These are phyloP conservation scores for Leccinum subspadiceum DNA, from an alignment of 1,284 basidiomycete genomes.

Conservation along the genomic window DNA sequence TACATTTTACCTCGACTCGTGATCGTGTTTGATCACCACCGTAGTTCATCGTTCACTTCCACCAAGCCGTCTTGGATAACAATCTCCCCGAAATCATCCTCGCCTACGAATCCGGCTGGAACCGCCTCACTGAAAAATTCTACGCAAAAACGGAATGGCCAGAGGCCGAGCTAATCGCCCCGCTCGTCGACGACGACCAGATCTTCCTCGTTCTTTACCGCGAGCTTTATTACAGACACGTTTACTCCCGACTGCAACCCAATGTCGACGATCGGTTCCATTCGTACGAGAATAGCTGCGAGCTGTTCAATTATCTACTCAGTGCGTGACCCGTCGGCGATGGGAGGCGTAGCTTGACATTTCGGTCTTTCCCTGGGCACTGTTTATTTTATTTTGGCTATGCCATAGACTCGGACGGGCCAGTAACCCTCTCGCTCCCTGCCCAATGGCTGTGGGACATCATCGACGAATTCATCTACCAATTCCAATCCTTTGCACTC, in stretches of 20 bases:
- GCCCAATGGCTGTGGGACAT: slow-evolving; percentile 99
- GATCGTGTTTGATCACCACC: neutral
- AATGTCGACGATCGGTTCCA: slow-evolving; percentile 98
- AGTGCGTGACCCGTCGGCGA: slow-evolving; percentile 43
- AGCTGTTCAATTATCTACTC: slow-evolving; percentile 94
- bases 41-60: slow-evolving; percentile 89
- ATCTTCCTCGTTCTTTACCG: slow-evolving; percentile 96
- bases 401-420: slow-evolving; percentile 83
- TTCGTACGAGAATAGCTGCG: slow-evolving; percentile 98
- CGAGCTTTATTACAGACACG: slow-evolving; percentile 92
- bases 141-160: slow-evolving; percentile 96
- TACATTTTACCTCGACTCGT: neutral
- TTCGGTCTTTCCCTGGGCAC: neutral
- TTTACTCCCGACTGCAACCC: slow-evolving; percentile 93
- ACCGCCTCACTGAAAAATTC: slow-evolving; percentile 93
- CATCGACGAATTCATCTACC: slow-evolving; percentile 99
- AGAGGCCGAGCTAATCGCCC: slow-evolving; percentile 92
- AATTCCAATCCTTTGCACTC: slow-evolving; percentile 94
- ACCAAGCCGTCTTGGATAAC: slow-evolving; percentile 84
- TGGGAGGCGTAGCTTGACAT: neutral
- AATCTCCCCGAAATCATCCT: slow-evolving; percentile 86
- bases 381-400: neutral
- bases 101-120: slow-evolving; percentile 96
- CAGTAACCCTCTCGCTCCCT: slow-evolving; percentile 88
- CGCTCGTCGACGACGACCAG: slow-evolving; percentile 90